Percentiles rank a stretch among this genome's conserved stretches.
These are phyloP conservation scores for Secale cereale DNA, from an alignment of 176 grass and related monocot genomes.

Conservation along the genomic window DNA sequence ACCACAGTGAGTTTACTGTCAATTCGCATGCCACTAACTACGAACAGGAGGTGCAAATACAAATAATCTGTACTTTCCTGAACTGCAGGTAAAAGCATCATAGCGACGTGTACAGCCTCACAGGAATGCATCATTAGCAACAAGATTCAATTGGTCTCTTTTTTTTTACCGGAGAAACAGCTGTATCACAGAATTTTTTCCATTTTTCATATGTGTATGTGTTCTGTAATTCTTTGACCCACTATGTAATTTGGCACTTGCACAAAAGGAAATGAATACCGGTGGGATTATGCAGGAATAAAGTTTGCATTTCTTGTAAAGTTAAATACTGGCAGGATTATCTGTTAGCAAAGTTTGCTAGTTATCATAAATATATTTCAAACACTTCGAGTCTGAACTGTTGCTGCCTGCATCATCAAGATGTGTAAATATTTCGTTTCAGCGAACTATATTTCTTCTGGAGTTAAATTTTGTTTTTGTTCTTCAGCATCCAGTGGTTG, in stretches of 20 bases:
- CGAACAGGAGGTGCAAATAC: background rate
- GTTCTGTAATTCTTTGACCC: slow-evolving; percentile 27
- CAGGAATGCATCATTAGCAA: slow-evolving; percentile 27
- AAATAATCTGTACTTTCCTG: background rate
- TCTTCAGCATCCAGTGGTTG: background rate
- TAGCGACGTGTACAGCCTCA: slow-evolving; percentile 25
- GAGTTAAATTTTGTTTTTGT: background rate
- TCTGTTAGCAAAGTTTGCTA: background rate
- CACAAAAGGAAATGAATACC: background rate
- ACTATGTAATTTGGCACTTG: slow-evolving; percentile 22
- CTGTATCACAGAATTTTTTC: background rate
- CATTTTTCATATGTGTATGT: slow-evolving; percentile 12
- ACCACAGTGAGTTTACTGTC: slow-evolving; percentile 41
- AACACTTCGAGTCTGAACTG: background rate
- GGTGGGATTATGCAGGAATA: slow-evolving; percentile 9
- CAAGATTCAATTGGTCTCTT: background rate
- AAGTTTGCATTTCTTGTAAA: slow-evolving; percentile 19
- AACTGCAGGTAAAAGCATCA: slow-evolving; percentile 62
- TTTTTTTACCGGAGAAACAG: slow-evolving; percentile 16
- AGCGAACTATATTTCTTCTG: background rate
- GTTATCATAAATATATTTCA: background rate
- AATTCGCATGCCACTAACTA: background rate
- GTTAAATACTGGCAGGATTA: background rate
- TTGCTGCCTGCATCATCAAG: background rate
- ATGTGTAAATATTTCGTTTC: background rate